phyloP scores from a whole-genome alignment of 306 rosid species.

The Casuarina cunninghamiana region DNA sequence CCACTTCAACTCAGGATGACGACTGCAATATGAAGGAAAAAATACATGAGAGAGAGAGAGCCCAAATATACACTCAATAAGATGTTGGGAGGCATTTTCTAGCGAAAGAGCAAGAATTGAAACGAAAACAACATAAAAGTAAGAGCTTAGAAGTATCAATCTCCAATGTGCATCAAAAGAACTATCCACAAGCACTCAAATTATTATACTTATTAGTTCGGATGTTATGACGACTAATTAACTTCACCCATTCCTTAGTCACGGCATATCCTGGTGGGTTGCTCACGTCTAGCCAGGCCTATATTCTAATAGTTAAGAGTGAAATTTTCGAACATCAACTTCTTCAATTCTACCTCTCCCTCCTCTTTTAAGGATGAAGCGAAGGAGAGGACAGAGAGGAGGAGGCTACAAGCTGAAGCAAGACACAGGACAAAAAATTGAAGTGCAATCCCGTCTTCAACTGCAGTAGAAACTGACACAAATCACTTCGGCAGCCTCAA shows the following conservation, averaged over 20 bases:
- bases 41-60: background rate
- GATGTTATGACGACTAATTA: background rate
- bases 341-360: too few species aligned
- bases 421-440: background rate
- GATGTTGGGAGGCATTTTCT: background rate
- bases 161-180: background rate
- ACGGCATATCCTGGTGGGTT: background rate
- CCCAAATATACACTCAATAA: background rate
- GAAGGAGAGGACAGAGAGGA: too few species aligned
- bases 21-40: conserved; percentile 44
- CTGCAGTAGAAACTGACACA: background rate
- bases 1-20: conserved; percentile 99
- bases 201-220: background rate
- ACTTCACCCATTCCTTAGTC: background rate
- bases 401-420: too few species aligned
- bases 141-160: background rate
- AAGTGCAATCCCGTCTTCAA: background rate
- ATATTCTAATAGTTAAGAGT: background rate
- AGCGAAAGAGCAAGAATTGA: too few species aligned
- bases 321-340: too few species aligned
- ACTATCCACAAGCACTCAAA: background rate
- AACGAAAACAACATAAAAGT: background rate
- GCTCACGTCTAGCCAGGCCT: background rate
- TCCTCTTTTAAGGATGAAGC: too few species aligned
- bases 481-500: background rate